These are phyloP conservation scores for Penicillium occitanis DNA, from an alignment of 2,329 filamentous ascomycete genomes.

Conservation along the genomic window DNA sequence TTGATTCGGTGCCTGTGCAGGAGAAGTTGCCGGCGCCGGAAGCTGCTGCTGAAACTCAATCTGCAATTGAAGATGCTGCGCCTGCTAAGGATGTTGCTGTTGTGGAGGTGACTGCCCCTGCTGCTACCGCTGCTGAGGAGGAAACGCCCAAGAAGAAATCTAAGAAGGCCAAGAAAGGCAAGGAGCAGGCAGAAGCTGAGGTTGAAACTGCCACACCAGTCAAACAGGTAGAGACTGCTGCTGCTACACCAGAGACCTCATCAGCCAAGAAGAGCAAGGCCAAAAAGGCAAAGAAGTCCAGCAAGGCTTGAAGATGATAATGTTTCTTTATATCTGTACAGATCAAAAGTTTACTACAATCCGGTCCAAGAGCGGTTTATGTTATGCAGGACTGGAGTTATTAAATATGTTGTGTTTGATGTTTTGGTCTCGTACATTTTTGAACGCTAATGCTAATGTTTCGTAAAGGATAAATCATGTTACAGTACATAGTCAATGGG, in stretches of 20 bases:
- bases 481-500: not conserved
- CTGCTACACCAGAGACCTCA: conserved; percentile 6
- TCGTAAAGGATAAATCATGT: not conserved
- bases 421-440: not conserved
- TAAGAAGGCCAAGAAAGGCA: conserved; percentile 33
- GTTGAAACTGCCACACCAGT: conserved; percentile 10
- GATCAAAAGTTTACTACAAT: conserved; percentile 5
- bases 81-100: conserved; percentile 28
- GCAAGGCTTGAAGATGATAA: conserved; percentile 31
- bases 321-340: conserved; percentile 1
- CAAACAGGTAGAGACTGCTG: conserved; percentile 8
- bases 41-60: conserved; percentile 21
- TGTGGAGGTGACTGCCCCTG: conserved; percentile 28
- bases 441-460: not conserved
- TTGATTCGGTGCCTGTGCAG: conserved; percentile 53
- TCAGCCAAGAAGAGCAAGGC: conserved; percentile 20
- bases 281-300: conserved; percentile 30
- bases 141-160: conserved; percentile 36
- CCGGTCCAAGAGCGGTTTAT: not conserved
- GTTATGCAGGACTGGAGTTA: conserved; percentile 5
- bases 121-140: conserved; percentile 25
- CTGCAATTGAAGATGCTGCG: conserved; percentile 27
- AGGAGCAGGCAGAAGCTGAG: conserved; percentile 20
- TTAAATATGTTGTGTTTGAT: not conserved
- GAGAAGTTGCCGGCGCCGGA: conserved; percentile 30